phyloP scores from a whole-genome alignment of 495 filamentous ascomycete species.

The Hyaloscypha finlandica region DNA sequence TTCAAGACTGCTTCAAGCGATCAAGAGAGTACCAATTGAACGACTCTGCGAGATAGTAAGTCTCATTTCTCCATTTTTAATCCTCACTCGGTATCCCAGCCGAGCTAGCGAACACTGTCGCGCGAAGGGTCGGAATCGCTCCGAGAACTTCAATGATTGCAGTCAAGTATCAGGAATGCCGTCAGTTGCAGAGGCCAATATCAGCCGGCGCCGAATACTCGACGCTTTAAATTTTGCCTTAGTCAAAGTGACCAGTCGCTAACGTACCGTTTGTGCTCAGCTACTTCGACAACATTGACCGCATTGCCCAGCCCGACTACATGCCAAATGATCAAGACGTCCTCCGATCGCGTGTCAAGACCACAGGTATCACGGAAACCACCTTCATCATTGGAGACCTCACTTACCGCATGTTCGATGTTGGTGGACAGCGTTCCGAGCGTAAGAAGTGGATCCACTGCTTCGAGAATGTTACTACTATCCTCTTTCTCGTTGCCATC shows the following conservation, averaged over 20 bases:
- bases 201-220: not conserved
- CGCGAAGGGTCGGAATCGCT: not conserved
- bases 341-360: slow-evolving; percentile 96
- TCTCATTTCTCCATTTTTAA: slow-evolving; percentile 25
- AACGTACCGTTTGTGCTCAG: slow-evolving; percentile 48
- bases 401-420: slow-evolving; percentile 99
- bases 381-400: slow-evolving; percentile 97
- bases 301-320: slow-evolving; percentile 90
- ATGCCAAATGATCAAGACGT: slow-evolving; percentile 98
- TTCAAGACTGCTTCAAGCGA: slow-evolving; percentile 93
- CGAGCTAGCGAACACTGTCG: not conserved
- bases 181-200: not conserved
- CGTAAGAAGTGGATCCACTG: slow-evolving; percentile 99
- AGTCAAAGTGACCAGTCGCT: slow-evolving; percentile 29
- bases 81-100: not conserved
- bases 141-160: not conserved
- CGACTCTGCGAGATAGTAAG: slow-evolving; percentile 97
- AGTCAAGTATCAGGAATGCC: not conserved
- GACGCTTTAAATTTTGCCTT: not conserved
- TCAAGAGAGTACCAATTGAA: slow-evolving; percentile 97
- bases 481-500: slow-evolving; percentile 97
- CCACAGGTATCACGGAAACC: slow-evolving; percentile 98
- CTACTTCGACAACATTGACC: slow-evolving; percentile 95
- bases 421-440: slow-evolving; percentile 97
- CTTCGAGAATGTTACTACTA: slow-evolving; percentile 99